Evolutionary conservation across 129 eudicot genomes (phyloP).

Genomic region (Deinandra increscens): DNA sequence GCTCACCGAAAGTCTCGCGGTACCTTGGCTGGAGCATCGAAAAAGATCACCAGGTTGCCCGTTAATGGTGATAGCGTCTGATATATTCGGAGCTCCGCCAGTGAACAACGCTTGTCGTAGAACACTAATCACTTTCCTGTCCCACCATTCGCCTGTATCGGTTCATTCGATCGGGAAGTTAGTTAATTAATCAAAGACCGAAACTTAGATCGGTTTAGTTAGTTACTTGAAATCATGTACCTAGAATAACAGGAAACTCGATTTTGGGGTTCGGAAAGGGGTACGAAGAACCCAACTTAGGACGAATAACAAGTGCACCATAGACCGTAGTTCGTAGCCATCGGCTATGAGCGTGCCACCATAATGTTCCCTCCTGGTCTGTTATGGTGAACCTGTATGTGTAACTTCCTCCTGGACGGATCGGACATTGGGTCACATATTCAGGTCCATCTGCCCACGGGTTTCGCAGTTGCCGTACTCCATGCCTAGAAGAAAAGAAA

Average conservation of each 20-base stretch:
- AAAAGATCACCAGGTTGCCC: constrained; percentile 92
- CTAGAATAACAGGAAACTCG: constrained; percentile 67
- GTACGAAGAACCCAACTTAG: constrained; percentile 56
- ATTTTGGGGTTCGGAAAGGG: constrained; percentile 61
- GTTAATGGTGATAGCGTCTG: constrained; percentile 80
- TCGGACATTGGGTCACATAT: constrained; percentile 83
- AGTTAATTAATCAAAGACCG: background rate
- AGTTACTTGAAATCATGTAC: constrained; percentile 34
- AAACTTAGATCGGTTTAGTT: background rate
- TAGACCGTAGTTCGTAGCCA: constrained; percentile 93
- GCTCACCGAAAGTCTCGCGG: constrained; percentile 45
- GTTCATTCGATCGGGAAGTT: background rate
- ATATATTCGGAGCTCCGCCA: constrained; percentile 75
- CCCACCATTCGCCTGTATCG: constrained; percentile 88
- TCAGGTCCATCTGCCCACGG: constrained; percentile 95
- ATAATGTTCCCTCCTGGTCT: constrained; percentile 74
- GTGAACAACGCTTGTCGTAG: constrained; percentile 46
- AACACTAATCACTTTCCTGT: constrained; percentile 57
- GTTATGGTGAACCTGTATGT: constrained; percentile 62
- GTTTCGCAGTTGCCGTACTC: constrained; percentile 71
- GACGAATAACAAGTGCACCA: constrained; percentile 71
- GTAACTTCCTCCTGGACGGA: constrained; percentile 68
- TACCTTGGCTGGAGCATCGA: constrained; percentile 68
- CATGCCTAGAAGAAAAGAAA: constrained; percentile 62
- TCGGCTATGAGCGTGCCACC: constrained; percentile 96